phyloP scores from a whole-genome alignment of 2,329 filamentous ascomycete species.

The Calonectria hongkongensis region DNA sequence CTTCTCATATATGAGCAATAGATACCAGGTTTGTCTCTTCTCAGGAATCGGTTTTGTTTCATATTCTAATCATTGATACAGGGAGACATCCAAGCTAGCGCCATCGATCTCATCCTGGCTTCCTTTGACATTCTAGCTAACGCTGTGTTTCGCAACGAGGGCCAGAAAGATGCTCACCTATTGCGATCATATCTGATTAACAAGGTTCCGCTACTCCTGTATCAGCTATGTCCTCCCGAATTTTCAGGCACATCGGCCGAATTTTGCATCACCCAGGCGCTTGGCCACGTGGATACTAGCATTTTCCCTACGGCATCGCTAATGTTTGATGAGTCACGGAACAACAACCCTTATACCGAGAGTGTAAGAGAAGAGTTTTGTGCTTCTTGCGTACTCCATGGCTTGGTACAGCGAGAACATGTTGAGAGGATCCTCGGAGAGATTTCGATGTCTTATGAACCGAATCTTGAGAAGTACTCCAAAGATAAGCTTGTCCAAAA shows the following conservation, averaged over 20 bases:
- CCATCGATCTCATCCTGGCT: constrained; percentile 89
- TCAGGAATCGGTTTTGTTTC: background rate
- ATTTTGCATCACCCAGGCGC: constrained; percentile 81
- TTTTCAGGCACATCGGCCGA: constrained; percentile 84
- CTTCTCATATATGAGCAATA: constrained; percentile 87
- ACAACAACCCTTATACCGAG: constrained; percentile 74
- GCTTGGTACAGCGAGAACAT: constrained; percentile 85
- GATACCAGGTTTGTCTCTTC: constrained; percentile 81
- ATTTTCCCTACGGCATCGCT: constrained; percentile 78
- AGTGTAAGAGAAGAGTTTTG: constrained; percentile 84
- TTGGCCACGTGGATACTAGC: constrained; percentile 88
- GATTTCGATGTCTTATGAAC: constrained; percentile 86
- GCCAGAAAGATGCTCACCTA: constrained; percentile 77
- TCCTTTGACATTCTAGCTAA: constrained; percentile 94
- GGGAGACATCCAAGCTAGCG: constrained; percentile 85
- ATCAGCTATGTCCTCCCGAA: constrained; percentile 76
- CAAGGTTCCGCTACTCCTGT: constrained; percentile 74
- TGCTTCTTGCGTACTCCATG: constrained; percentile 91
- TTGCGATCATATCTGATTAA: constrained; percentile 91
- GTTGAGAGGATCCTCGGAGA: constrained; percentile 90
- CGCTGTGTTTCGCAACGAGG: constrained; percentile 81
- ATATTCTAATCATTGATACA: constrained; percentile 58
- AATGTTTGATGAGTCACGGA: constrained; percentile 77
- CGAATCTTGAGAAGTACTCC: constrained; percentile 82
- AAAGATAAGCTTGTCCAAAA: constrained; percentile 87